phyloP scores from a whole-genome alignment of 2,329 filamentous ascomycete species.

The Pseudogymnoascus sp. region DNA sequence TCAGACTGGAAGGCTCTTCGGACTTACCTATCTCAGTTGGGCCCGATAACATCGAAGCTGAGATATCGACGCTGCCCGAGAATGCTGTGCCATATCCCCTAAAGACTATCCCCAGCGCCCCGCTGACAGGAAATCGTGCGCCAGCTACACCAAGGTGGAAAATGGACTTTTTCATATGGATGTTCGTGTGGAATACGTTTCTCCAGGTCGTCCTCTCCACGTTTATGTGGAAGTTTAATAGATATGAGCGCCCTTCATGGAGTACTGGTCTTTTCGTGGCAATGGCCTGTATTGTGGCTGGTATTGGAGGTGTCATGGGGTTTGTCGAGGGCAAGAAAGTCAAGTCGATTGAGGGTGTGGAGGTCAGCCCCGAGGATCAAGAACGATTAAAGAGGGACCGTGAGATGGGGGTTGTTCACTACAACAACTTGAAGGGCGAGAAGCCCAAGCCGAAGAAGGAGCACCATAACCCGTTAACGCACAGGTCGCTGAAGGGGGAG shows the following conservation, averaged over 20 bases:
- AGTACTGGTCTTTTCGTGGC: slow-evolving; percentile 71
- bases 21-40: slow-evolving; percentile 45
- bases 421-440: slow-evolving; percentile 47
- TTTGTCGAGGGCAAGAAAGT: slow-evolving; percentile 64
- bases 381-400: slow-evolving; percentile 42
- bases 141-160: slow-evolving; percentile 63
- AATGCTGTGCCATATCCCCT: slow-evolving; percentile 53
- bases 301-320: slow-evolving; percentile 58
- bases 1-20: slow-evolving; percentile 60
- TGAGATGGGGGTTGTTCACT: slow-evolving; percentile 48
- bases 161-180: slow-evolving; percentile 70
- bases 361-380: slow-evolving; percentile 47
- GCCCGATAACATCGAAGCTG: slow-evolving; percentile 40
- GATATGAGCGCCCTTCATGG: slow-evolving; percentile 68
- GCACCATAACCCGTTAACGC: slow-evolving; percentile 15
- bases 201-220: slow-evolving; percentile 64
- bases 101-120: slow-evolving; percentile 53
- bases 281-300: slow-evolving; percentile 61
- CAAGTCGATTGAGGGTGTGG: slow-evolving; percentile 63
- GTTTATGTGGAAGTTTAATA: slow-evolving; percentile 77
- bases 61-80: slow-evolving; percentile 30
- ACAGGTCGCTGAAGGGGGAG: slow-evolving; percentile 14
- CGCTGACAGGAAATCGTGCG: slow-evolving; percentile 63
- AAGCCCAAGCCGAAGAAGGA: slow-evolving; percentile 36
- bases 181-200: slow-evolving; percentile 70